Conservation (phyloP, 495 filamentous ascomycete species). For the Penicillium longicatenatum region DNA sequence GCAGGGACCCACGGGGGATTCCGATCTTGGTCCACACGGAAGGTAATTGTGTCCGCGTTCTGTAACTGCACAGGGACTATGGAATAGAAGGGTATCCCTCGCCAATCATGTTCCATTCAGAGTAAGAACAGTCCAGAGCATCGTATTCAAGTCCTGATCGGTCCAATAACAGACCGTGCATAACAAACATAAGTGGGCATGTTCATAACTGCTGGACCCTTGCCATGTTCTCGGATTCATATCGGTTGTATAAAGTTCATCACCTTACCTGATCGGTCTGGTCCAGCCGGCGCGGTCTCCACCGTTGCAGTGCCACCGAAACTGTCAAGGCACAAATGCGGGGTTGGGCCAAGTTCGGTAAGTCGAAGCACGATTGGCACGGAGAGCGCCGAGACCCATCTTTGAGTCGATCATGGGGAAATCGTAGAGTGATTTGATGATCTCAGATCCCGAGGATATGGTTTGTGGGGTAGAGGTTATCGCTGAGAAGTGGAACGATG, state of each 20-base stretch:
- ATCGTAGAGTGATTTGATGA: not conserved
- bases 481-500: not conserved
- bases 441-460: not conserved
- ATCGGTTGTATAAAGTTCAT: constrained; percentile 7
- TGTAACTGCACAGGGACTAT: too few relatives aligned
- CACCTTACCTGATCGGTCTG: constrained; percentile 15
- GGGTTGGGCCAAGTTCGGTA: constrained; percentile 2
- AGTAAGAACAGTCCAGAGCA: not conserved
- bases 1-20: constrained; percentile 19
- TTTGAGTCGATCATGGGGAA: not conserved
- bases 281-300: constrained; percentile 18
- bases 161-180: not conserved
- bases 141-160: not conserved
- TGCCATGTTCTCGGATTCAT: not conserved
- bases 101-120: not conserved
- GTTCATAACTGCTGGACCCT: not conserved
- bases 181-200: not conserved
- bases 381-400: constrained; percentile 19
- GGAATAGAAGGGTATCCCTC: not conserved
- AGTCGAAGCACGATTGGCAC: constrained; percentile 10
- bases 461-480: constrained; percentile 5
- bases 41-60: not conserved
- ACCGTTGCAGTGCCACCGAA: not conserved
- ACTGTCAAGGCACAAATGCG: constrained; percentile 6
- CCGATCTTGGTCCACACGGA: constrained; percentile 9